Percentiles rank a stretch among this genome's conserved stretches.
Evolutionary conservation across 768 basidiomycete species (phyloP).

Genomic region (Boletus pseudo-olivaceus): DNA sequence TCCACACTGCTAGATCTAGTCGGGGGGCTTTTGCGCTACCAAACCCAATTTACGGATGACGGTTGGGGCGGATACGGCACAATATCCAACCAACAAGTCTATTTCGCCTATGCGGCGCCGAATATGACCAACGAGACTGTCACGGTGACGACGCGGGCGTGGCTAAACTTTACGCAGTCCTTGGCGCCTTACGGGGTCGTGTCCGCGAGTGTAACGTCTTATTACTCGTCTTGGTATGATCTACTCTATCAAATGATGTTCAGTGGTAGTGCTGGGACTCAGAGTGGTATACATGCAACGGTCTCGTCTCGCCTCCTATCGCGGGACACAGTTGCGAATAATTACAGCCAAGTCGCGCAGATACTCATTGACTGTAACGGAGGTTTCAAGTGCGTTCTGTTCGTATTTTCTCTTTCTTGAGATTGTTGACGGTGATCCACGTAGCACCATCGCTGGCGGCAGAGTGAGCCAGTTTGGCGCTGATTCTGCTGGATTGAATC

Average conservation of each 20-base stretch:
- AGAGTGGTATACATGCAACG: conserved; percentile 10
- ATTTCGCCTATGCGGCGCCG: conserved; percentile 16
- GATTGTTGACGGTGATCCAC: conserved; percentile 5
- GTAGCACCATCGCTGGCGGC: conserved; percentile 45
- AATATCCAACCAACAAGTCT: background rate
- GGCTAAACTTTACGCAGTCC: conserved; percentile 24
- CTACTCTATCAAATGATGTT: background rate
- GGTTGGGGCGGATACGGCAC: conserved; percentile 43
- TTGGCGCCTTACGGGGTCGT: conserved; percentile 17
- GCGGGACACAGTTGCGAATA: conserved; percentile 21
- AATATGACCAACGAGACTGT: conserved; percentile 35
- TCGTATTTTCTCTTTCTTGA: no score
- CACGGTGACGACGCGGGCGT: conserved; percentile 31
- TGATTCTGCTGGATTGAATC: conserved; percentile 41
- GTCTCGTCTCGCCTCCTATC: conserved; percentile 32
- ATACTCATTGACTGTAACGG: background rate
- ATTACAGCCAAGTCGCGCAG: conserved; percentile 25
- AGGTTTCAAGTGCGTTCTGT: conserved; percentile 4
- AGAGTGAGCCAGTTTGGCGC: conserved; percentile 36
- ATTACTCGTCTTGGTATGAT: conserved; percentile 9
- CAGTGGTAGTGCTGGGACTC: background rate
- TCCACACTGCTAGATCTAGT: conserved; percentile 27
- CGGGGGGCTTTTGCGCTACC: conserved; percentile 34
- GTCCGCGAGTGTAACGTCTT: conserved; percentile 22
- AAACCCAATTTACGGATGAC: conserved; percentile 35